Percentiles rank a stretch among this genome's conserved stretches.
Evolutionary conservation across 2,329 filamentous ascomycete species (phyloP).

Genomic region (Pseudogymnoascus sp.): DNA sequence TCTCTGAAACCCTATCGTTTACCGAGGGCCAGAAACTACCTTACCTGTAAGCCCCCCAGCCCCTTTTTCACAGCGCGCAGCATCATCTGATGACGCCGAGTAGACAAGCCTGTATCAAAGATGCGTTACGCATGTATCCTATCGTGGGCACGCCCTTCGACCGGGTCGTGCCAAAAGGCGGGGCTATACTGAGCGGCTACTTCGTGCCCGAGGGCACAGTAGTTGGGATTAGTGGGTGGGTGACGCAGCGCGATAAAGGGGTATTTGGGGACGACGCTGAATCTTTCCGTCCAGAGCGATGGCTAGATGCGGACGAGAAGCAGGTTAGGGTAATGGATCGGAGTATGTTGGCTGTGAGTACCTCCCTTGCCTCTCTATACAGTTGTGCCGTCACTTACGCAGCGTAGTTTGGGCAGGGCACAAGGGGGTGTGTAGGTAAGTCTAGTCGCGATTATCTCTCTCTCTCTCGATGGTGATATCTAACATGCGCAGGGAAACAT

Average conservation of each 20-base stretch:
- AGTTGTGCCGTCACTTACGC: too few species aligned
- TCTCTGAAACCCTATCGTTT: conserved; percentile 20
- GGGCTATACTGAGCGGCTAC: background rate
- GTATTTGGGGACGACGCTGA: conserved; percentile 16
- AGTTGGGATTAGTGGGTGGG: conserved; percentile 8
- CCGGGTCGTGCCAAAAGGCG: conserved; percentile 4
- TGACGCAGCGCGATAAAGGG: conserved; percentile 9
- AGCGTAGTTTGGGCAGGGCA: background rate
- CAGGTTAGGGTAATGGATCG: background rate
- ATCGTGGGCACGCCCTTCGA: background rate
- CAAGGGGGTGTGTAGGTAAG: background rate
- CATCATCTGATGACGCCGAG: background rate
- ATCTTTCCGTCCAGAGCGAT: conserved; percentile 15
- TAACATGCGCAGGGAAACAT: background rate
- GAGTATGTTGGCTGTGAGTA: background rate
- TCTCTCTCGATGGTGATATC: background rate
- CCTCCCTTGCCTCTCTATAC: background rate
- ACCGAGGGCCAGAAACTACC: conserved; percentile 28
- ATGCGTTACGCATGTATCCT: conserved; percentile 9
- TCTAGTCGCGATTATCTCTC: background rate
- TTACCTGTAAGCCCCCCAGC: conserved; percentile 31
- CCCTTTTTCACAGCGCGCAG: background rate
- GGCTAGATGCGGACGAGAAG: conserved; percentile 9
- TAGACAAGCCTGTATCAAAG: conserved; percentile 26
- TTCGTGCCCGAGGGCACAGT: conserved; percentile 8